Base-by-base conservation (phyloP, 1,139 yeast species). In the Starmera stellimalicola region DNA sequence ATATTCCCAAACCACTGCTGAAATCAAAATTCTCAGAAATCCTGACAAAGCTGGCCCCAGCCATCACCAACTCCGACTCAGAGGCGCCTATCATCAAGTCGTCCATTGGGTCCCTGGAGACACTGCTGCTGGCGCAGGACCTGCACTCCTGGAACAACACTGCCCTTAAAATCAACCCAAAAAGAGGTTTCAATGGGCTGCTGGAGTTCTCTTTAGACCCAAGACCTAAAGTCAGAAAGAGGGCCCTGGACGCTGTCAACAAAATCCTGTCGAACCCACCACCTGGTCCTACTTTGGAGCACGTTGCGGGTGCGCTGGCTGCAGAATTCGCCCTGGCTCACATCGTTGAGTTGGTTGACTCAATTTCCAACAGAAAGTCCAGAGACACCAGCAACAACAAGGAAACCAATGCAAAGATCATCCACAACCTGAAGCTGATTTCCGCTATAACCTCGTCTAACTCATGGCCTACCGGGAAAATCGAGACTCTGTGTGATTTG, bases 221-320 rank as follows among this genome's bases (percentile, higher is more conserved):
- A 29, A 73, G 98, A 54, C 98, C 99, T 23, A 93, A 93, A 52
- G 94, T 93, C 10, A 76, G 99, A 57, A 85, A 83, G 71, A 77
- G 96, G 63, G 95, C 97, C 2, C 83, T 80, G 47, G 98, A 91
- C 38, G 83, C 96, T 2, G 68, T 91, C 16, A 60, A 68, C 31
- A 68, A 63, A 6, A 63, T 91, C 22, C 62, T 91, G 42, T 43
- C 60, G 5, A 68, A 69, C 43, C 88, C 93, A 12, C 95, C 95
- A 10, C 72, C 85, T 0, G 80, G 88, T n/a, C 93, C 95, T 8
- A 65, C 76, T 12, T 69, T 78, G 7, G 77, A 72, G 30, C 96
- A 88, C 54, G 79, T 84, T 29, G 94, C 85, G 9, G 68, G 91
- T 18, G 57, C 65, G 1, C 52, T 74, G 33, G 76, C 87, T 42